Conservation (phyloP, 345 rosid genomes). For the Lumnitzera racemosa region DNA sequence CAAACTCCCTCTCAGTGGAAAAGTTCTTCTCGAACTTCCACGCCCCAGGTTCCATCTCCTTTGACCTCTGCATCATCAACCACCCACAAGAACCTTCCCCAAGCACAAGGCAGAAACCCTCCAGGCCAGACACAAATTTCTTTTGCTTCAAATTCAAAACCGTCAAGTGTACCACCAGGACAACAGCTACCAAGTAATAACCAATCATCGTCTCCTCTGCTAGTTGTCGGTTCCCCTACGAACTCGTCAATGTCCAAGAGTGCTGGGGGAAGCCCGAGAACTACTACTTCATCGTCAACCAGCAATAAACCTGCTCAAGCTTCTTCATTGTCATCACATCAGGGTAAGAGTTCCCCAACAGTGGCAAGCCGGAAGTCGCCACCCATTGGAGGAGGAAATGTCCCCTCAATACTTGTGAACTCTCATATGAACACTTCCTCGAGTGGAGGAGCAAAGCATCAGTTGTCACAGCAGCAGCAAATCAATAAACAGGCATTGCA, state of each 20-base stretch:
- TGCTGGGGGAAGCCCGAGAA: constrained; percentile 87
- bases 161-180: constrained; percentile 30
- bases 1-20: constrained; percentile 86
- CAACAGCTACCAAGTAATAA: constrained; percentile 43
- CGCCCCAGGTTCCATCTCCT: constrained; percentile 50
- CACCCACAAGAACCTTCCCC: constrained; percentile 39
- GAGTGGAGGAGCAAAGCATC: constrained; percentile 49
- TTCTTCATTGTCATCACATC: constrained; percentile 57
- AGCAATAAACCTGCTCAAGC: constrained; percentile 66
- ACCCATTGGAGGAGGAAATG: constrained; percentile 49
- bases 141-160: constrained; percentile 64
- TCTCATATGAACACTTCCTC: constrained; percentile 38
- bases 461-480: constrained; percentile 35
- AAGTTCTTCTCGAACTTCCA: constrained; percentile 46
- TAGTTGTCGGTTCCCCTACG: constrained; percentile 74
- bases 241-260: constrained; percentile 78
- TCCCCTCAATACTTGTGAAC: constrained; percentile 65
- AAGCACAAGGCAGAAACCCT: constrained; percentile 65
- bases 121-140: constrained; percentile 69
- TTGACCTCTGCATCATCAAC: constrained; percentile 44
- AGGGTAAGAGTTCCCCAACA: constrained; percentile 51
- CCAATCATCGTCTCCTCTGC: constrained; percentile 60
- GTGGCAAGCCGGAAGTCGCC: constrained; percentile 47
- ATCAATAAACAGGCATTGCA: constrained; percentile 48
- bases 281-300: constrained; percentile 42